These are phyloP conservation scores for Echria macrotheca DNA, from an alignment of 495 filamentous ascomycete species.

Conservation along the genomic window DNA sequence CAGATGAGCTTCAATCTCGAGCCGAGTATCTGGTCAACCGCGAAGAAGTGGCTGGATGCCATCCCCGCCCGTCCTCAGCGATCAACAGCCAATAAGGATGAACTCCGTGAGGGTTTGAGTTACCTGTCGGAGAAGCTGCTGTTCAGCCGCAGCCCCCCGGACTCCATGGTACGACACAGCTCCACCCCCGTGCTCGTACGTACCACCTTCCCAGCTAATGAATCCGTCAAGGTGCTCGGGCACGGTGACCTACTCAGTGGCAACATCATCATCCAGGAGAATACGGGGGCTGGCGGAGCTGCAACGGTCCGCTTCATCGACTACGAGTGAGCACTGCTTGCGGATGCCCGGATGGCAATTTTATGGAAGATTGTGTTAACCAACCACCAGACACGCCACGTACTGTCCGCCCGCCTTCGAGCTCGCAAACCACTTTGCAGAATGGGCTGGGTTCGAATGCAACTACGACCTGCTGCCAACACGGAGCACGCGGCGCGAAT, in stretches of 20 bases:
- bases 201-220: not conserved
- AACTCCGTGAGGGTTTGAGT: not conserved
- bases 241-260: constrained; percentile 2
- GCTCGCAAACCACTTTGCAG: constrained; percentile 2
- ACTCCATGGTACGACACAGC: not conserved
- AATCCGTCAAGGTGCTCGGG: not conserved
- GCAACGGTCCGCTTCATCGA: constrained; percentile 1
- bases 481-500: not conserved
- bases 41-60: constrained; percentile 1
- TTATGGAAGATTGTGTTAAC: no score
- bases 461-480: not conserved
- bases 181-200: no score
- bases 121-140: not conserved
- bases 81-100: not conserved
- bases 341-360: no score
- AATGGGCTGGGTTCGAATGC: constrained; percentile 4
- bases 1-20: not conserved
- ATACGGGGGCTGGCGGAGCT: not conserved
- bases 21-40: not conserved
- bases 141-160: not conserved
- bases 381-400: no score
- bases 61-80: not conserved
- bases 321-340: no score
- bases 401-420: constrained; percentile 1
- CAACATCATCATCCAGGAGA: not conserved